These are phyloP conservation scores for Patellifolia procumbens DNA, from an alignment of 179 eudicot genomes.

Conservation along the genomic window DNA sequence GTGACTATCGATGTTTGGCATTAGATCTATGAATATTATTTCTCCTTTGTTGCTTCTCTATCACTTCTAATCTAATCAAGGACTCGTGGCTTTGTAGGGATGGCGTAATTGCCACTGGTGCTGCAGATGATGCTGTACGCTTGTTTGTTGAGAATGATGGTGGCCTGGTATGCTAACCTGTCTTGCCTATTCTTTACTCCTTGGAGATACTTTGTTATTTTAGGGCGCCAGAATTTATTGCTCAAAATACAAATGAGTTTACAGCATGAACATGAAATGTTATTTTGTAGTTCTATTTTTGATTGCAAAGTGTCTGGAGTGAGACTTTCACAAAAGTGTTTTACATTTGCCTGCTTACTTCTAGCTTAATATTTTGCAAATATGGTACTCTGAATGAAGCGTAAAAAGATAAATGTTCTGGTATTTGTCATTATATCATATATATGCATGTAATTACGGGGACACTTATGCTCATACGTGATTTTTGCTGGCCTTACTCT, in stretches of 20 bases:
- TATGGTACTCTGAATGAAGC: too few relatives aligned
- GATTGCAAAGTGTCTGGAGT: not conserved
- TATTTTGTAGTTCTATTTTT: not conserved
- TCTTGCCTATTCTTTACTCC: not conserved
- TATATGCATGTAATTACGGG: too few relatives aligned
- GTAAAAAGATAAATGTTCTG: too few relatives aligned
- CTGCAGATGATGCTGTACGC: conserved; percentile 94
- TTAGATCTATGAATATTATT: conserved; percentile 1
- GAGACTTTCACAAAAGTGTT: too few relatives aligned
- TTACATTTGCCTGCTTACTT: not conserved
- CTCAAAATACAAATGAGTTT: not conserved
- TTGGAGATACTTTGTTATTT: not conserved
- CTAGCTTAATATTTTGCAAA: not conserved
- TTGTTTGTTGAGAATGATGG: conserved; percentile 73
- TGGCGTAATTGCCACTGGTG: conserved; percentile 85
- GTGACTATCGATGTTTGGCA: not conserved
- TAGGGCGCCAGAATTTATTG: not conserved
- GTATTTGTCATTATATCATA: too few relatives aligned
- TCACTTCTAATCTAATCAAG: not conserved
- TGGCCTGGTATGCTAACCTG: conserved; percentile 45
- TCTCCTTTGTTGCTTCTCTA: not conserved
- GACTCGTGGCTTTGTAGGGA: conserved; percentile 44
- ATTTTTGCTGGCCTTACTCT: too few relatives aligned
- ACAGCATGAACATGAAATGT: not conserved
- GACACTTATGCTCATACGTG: too few relatives aligned